A percentile compares a stretch with the other conserved stretches of the same genome.
These are phyloP conservation scores for Kwoniella newhampshirensis DNA, from an alignment of 768 basidiomycete genomes.

Conservation along the genomic window DNA sequence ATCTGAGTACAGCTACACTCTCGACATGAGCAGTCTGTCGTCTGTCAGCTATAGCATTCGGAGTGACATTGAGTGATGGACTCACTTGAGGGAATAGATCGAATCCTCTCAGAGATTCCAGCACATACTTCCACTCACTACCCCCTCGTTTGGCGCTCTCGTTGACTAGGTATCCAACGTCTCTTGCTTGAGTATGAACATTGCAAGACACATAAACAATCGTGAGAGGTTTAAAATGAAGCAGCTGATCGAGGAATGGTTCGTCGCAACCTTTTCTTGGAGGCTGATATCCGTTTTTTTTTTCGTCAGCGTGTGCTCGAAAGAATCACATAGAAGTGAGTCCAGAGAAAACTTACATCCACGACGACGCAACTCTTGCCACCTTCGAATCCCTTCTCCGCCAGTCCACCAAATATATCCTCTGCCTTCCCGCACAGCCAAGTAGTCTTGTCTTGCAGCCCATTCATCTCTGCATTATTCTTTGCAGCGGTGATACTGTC, in stretches of 20 bases:
- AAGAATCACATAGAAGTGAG: not conserved
- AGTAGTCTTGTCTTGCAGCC: conserved; percentile 57
- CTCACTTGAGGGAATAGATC: conserved; percentile 83
- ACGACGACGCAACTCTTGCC: conserved; percentile 51
- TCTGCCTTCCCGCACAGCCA: conserved; percentile 73
- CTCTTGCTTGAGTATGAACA: conserved; percentile 75
- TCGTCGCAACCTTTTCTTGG: conserved; percentile 93
- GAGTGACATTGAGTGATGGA: conserved; percentile 1
- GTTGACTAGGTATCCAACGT: conserved; percentile 69
- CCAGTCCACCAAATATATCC: conserved; percentile 65
- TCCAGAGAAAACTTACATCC: conserved; percentile 40
- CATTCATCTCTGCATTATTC: conserved; percentile 55
- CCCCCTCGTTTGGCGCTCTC: conserved; percentile 55
- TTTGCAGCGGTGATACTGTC: conserved; percentile 50
- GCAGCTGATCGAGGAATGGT: conserved; percentile 66
- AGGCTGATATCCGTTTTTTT: conserved; percentile 62
- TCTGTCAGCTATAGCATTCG: not conserved
- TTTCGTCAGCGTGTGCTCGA: too few relatives aligned
- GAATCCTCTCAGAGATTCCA: conserved; percentile 83
- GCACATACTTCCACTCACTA: conserved; percentile 61
- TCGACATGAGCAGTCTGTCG: conserved; percentile 67
- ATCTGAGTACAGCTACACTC: conserved; percentile 58
- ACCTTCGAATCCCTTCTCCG: conserved; percentile 42
- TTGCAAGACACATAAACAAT: conserved; percentile 94
- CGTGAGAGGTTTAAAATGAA: conserved; percentile 65